phyloP scores from a whole-genome alignment of 805 yeast species.

The Wickerhamiella brachini region DNA sequence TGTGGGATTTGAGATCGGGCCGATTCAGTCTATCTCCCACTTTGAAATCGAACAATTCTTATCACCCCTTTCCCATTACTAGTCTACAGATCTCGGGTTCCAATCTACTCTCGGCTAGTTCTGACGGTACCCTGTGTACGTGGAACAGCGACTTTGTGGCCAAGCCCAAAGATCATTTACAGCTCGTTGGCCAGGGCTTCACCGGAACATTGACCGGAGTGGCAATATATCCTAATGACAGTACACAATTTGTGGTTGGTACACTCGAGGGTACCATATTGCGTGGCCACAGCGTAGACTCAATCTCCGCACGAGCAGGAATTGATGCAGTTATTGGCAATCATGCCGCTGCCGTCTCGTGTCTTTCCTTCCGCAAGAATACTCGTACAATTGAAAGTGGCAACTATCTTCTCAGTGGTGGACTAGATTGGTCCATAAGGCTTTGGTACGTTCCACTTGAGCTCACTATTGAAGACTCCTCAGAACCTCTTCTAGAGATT shows the following conservation, averaged over 20 bases:
- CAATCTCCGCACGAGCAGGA: slow-evolving; percentile 16
- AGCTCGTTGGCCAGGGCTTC: slow-evolving; percentile 19
- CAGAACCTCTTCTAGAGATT: slow-evolving; percentile 9
- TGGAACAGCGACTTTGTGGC: slow-evolving; percentile 27
- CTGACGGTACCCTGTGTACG: slow-evolving; percentile 27
- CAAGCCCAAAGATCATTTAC: slow-evolving; percentile 21
- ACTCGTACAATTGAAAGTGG: slow-evolving; percentile 17
- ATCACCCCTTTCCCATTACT: slow-evolving; percentile 26
- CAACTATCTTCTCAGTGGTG: slow-evolving; percentile 20
- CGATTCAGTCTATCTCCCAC: slow-evolving; percentile 16
- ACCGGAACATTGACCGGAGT: slow-evolving; percentile 18
- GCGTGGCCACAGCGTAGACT: slow-evolving; percentile 22
- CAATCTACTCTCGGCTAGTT: slow-evolving; percentile 22
- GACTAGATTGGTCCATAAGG: slow-evolving; percentile 28
- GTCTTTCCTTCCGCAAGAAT: slow-evolving; percentile 19
- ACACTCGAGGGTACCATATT: slow-evolving; percentile 27
- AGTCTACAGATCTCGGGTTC: slow-evolving; percentile 21
- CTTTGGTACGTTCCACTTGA: slow-evolving; percentile 21
- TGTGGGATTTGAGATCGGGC: slow-evolving; percentile 34
- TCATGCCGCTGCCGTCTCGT: slow-evolving; percentile 27
- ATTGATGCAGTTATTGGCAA: slow-evolving; percentile 9
- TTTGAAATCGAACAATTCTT: slow-evolving; percentile 21
- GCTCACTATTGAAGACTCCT: background rate
- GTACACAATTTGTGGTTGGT: slow-evolving; percentile 25
- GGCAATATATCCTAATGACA: slow-evolving; percentile 19